A percentile compares a stretch with the other conserved stretches of the same genome.
Evolutionary conservation across 2,329 filamentous ascomycete species (phyloP).

Genomic region (Sarocladium brachiariae): DNA sequence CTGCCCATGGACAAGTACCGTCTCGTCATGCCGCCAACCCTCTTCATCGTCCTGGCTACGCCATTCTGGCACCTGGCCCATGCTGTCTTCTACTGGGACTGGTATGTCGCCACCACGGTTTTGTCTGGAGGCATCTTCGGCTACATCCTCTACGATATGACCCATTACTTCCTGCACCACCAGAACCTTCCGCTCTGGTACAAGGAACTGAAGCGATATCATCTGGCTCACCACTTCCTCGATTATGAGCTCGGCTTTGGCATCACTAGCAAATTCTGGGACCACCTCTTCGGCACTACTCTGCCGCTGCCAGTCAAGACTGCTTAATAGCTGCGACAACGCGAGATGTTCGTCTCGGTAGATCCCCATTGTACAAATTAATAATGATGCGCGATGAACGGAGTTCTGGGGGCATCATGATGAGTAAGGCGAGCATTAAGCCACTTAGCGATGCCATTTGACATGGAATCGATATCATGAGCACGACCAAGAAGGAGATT

Average conservation of each 20-base stretch:
- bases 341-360: neutral
- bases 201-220: constrained; percentile 91
- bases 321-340: constrained; percentile 15
- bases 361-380: neutral
- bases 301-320: constrained; percentile 39
- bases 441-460: constrained; percentile 4
- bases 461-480: neutral
- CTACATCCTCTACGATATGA: constrained; percentile 94
- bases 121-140: constrained; percentile 91
- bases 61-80: constrained; percentile 95
- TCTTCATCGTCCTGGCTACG: constrained; percentile 75
- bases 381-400: constrained; percentile 7
- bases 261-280: constrained; percentile 95
- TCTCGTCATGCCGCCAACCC: constrained; percentile 89
- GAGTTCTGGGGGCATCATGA: constrained; percentile 2
- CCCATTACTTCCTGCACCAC: constrained; percentile 98
- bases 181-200: constrained; percentile 86
- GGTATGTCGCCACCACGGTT: constrained; percentile 70
- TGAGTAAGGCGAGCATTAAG: neutral
- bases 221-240: constrained; percentile 93
- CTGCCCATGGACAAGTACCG: constrained; percentile 98
- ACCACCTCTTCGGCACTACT: constrained; percentile 84
- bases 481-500: too few relatives aligned
- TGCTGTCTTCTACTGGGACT: constrained; percentile 72
- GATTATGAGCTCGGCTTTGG: constrained; percentile 98